phyloP scores from a whole-genome alignment of 1,284 basidiomycete species.

The Grifola frondosa region DNA sequence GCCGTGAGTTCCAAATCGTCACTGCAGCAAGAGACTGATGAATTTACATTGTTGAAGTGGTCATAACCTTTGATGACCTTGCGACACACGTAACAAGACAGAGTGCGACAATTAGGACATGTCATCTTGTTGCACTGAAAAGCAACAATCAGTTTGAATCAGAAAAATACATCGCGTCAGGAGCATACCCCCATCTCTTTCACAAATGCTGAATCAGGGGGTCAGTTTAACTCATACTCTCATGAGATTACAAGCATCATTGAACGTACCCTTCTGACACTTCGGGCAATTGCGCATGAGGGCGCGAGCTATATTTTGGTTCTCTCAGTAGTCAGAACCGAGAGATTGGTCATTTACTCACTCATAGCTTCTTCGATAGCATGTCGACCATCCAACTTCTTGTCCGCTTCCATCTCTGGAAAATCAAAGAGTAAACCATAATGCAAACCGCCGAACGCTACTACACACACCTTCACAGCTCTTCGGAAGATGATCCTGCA shows the following conservation, averaged over 20 bases:
- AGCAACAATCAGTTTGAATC: not conserved
- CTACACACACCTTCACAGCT: conserved; percentile 69
- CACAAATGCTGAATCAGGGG: conserved; percentile 56
- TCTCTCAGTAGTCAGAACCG: not conserved
- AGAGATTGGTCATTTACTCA: conserved; percentile 31
- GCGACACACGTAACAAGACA: conserved; percentile 81
- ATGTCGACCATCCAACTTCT: conserved; percentile 71
- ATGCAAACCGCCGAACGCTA: not conserved
- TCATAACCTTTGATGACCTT: conserved; percentile 71
- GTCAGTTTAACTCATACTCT: not conserved
- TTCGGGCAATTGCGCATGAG: conserved; percentile 84
- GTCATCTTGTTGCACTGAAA: conserved; percentile 79
- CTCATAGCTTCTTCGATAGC: conserved; percentile 89
- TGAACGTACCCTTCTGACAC: conserved; percentile 62
- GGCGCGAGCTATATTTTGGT: conserved; percentile 57
- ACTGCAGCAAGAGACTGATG: conserved; percentile 9
- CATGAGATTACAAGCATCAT: too few relatives aligned
- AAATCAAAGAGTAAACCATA: not conserved
- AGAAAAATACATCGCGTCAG: not conserved
- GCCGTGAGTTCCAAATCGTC: not conserved
- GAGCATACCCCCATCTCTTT: conserved; percentile 67
- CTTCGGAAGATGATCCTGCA: conserved; percentile 81
- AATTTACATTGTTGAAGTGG: conserved; percentile 65
- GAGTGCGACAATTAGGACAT: conserved; percentile 64
- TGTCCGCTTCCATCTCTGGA: conserved; percentile 70